Percentiles rank a stretch among this genome's conserved stretches.
Evolutionary conservation across 495 filamentous ascomycete species (phyloP).

Genomic region (Xylona heveae): DNA sequence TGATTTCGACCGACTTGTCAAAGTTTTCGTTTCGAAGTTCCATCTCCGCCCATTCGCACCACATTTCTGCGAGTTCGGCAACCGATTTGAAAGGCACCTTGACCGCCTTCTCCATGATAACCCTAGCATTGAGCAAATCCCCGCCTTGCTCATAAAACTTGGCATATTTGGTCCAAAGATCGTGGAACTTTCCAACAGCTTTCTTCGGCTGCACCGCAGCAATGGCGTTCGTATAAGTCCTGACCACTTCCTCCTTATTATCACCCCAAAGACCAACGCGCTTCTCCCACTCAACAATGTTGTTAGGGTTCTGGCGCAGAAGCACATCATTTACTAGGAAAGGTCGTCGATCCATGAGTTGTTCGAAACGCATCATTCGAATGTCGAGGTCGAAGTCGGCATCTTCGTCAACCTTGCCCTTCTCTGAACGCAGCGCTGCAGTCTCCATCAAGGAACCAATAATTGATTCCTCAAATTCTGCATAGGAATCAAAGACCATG

Average conservation of each 20-base stretch:
- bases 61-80: slow-evolving; percentile 86
- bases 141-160: slow-evolving; percentile 89
- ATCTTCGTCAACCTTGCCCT: slow-evolving; percentile 60
- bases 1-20: slow-evolving; percentile 79
- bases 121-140: slow-evolving; percentile 62
- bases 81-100: slow-evolving; percentile 95
- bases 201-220: slow-evolving; percentile 85
- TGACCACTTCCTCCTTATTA: slow-evolving; percentile 74
- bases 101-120: slow-evolving; percentile 94
- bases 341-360: slow-evolving; percentile 89
- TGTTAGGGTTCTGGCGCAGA: slow-evolving; percentile 88
- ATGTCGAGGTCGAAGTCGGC: slow-evolving; percentile 94
- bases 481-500: slow-evolving; percentile 86
- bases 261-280: slow-evolving; percentile 86
- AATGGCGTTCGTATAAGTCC: slow-evolving; percentile 92
- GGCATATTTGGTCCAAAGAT: slow-evolving; percentile 93
- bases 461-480: slow-evolving; percentile 92
- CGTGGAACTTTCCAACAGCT: slow-evolving; percentile 81
- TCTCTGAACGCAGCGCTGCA: slow-evolving; percentile 60
- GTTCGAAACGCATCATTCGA: slow-evolving; percentile 93
- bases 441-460: slow-evolving; percentile 80
- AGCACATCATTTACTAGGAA: slow-evolving; percentile 96
- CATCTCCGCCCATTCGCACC: slow-evolving; percentile 98
- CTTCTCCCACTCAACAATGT: slow-evolving; percentile 94
- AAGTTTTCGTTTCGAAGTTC: slow-evolving; percentile 91